Evolutionary conservation across 139 green algal genomes (phyloP).

Genomic region (Axilococcus clingmanii): DNA sequence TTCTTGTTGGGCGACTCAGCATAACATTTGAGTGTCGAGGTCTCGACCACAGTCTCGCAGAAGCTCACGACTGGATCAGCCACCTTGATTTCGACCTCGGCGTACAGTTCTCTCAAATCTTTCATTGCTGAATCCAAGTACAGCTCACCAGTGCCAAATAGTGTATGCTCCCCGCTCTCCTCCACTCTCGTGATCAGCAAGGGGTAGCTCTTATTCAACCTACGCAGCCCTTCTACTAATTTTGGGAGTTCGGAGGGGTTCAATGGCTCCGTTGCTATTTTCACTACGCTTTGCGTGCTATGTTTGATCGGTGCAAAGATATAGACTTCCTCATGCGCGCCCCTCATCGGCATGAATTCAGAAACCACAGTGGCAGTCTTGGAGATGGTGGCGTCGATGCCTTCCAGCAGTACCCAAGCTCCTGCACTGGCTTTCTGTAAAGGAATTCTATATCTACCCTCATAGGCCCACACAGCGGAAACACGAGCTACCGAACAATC

Average conservation of each 20-base stretch:
- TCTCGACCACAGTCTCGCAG: constrained; percentile 96
- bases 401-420: constrained; percentile 70
- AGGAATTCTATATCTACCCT: constrained; percentile 80
- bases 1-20: constrained; percentile 92
- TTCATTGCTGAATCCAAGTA: constrained; percentile 96
- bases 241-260: constrained; percentile 95
- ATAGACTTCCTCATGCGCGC: constrained; percentile 67
- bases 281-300: constrained; percentile 66
- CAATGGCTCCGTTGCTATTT: constrained; percentile 93
- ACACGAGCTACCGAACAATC: constrained; percentile 69
- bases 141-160: constrained; percentile 93
- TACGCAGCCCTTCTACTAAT: constrained; percentile 83
- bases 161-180: constrained; percentile 94
- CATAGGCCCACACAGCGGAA: constrained; percentile 54
- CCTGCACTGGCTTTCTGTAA: constrained; percentile 60
- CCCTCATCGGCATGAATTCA: constrained; percentile 48
- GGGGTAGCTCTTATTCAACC: constrained; percentile 87
- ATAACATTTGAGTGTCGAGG: constrained; percentile 89
- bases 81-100: constrained; percentile 95
- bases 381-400: constrained; percentile 71
- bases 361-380: constrained; percentile 88
- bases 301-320: constrained; percentile 74
- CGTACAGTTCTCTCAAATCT: constrained; percentile 80
- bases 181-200: constrained; percentile 87
- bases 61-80: constrained; percentile 84